Percentiles rank a stretch among this genome's conserved stretches.
These are phyloP conservation scores for Colletotrichum brevisporum DNA, from an alignment of 2,329 filamentous ascomycete genomes.

Conservation along the genomic window DNA sequence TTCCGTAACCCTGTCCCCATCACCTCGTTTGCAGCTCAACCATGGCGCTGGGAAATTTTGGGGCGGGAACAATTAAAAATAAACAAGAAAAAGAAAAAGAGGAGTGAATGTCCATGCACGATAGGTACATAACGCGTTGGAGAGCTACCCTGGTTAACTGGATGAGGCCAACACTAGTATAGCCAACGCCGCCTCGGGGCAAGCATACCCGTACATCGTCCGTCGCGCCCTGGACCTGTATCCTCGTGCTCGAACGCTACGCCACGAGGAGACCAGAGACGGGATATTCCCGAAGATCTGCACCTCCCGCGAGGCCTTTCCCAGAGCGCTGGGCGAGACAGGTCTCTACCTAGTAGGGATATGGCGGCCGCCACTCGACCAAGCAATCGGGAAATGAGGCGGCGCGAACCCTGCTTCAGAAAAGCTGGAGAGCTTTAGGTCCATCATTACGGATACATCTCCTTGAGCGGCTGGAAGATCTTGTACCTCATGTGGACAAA, in stretches of 20 bases:
- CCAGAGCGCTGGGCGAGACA: constrained; percentile 19
- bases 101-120: background rate
- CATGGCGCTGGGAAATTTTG: constrained; percentile 31
- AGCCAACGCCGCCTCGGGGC: constrained; percentile 15
- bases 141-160: constrained; percentile 25
- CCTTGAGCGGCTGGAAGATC: background rate
- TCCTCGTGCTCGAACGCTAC: background rate
- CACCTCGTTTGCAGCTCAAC: constrained; percentile 8
- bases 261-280: constrained; percentile 1
- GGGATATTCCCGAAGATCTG: constrained; percentile 27
- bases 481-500: background rate
- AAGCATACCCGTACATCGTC: constrained; percentile 19
- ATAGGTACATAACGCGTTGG: background rate
- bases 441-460: background rate
- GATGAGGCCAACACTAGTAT: background rate
- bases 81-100: constrained; percentile 16
- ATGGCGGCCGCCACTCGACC: background rate
- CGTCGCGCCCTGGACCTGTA: background rate
- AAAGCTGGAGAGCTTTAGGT: background rate
- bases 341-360: constrained; percentile 16
- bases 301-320: constrained; percentile 12
- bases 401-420: background rate
- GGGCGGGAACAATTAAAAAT: background rate
- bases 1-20: constrained; percentile 22
- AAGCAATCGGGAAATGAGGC: background rate